These are phyloP conservation scores for Ilyonectria robusta DNA, from an alignment of 2,329 filamentous ascomycete genomes.

Conservation along the genomic window DNA sequence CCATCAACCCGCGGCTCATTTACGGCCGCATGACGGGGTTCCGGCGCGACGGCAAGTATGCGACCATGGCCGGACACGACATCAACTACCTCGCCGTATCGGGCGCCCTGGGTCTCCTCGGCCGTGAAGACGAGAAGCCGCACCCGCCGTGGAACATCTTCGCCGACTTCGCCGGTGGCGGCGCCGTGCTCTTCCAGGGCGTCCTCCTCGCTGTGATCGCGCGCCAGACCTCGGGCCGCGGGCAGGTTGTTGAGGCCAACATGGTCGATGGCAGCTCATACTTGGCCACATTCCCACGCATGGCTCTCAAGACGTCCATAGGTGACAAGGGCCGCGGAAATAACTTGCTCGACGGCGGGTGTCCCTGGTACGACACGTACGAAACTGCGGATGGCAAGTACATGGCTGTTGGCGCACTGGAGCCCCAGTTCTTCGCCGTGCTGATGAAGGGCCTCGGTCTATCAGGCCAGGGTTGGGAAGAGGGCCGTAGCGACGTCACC, in stretches of 20 bases:
- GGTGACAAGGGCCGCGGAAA: constrained; percentile 77
- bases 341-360: constrained; percentile 87
- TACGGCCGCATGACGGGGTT: constrained; percentile 93
- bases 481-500: constrained; percentile 69
- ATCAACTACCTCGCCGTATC: constrained; percentile 96
- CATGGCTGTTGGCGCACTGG: constrained; percentile 91
- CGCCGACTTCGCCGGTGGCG: constrained; percentile 92
- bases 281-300: constrained; percentile 82
- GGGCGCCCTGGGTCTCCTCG: constrained; percentile 83
- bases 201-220: constrained; percentile 84
- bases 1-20: constrained; percentile 81
- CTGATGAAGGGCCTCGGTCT: constrained; percentile 79
- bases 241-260: constrained; percentile 94
- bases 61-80: constrained; percentile 91
- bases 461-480: constrained; percentile 63
- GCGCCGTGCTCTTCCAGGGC: constrained; percentile 84
- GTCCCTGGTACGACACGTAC: constrained; percentile 92
- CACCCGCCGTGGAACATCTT: constrained; percentile 87
- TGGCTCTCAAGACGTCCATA: constrained; percentile 73
- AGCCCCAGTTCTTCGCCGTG: constrained; percentile 85
- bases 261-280: constrained; percentile 95
- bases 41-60: constrained; percentile 87
- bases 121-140: constrained; percentile 77
- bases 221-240: constrained; percentile 73
- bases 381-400: constrained; percentile 83